Evolutionary conservation across 1,139 yeast species (phyloP), one percentile per base, ranked within the genome.

Genomic region (Scheffersomyces quercinus): DNA sequence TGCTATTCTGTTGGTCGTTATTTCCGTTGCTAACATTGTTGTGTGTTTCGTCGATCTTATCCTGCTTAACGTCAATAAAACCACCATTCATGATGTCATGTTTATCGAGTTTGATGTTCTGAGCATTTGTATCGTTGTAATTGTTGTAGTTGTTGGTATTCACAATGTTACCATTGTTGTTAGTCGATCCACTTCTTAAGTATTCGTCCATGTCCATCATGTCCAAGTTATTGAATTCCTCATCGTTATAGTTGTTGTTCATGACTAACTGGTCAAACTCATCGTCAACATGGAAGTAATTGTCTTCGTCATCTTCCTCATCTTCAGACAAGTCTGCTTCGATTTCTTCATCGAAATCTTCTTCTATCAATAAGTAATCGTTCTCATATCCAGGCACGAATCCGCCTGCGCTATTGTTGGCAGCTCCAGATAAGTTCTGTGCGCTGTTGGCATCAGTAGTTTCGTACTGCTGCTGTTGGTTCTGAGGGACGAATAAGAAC

Each of bases 281-380:
- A 37, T 58, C 62, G 32, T 68, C 74, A 46, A 67, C 73, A 44
- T 67, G 69, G 51, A 64, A 69, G 52, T 69, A 69, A 44, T 68
- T 66, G 47, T 65, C 70, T 40, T 67, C 74, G 38, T 64, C 67
- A 15, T 64, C 68, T 40, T 67, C 72, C 39, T 68, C 73, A 41
- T 72, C 67, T 41, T 70, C 78, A 50, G 85, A 77, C 40, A 62
- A 59, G 50, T 80, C 82, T 59, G 83, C 77, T 43, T 84, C 74
- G 15, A 67, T 62, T 13, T 59, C 64, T 46, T 70, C 75, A 14
- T 64, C 67, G 40, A 64, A 59, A 37, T 62, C 70, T 45, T 67
- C 73, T 45, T 67, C 73, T 46, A 62, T 56, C 37, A 61, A 51
- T 37, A 68, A 55, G 50, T 67, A 68, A 51, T 69, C 73, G 46